Base-by-base conservation (phyloP, 352 stramenopile genomes). In the Peronospora belbahrii region DNA sequence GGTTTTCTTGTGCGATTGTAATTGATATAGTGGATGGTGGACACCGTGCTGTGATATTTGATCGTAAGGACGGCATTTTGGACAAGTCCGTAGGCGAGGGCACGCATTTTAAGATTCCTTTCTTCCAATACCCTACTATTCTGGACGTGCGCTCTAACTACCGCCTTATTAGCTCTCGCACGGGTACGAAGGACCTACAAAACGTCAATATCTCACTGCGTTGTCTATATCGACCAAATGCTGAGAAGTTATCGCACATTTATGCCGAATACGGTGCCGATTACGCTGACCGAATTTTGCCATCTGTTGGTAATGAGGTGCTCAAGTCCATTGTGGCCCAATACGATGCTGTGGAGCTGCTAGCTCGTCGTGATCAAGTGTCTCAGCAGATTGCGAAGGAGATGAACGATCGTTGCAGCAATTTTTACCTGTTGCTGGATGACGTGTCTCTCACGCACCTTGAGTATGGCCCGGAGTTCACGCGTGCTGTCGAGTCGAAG, bases 361-460 rank as follows among this genome's bases (percentile, higher is more conserved):
- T 99, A 28, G 98, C 94, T 44, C 97, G 98, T 67, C 95, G 97
- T 85, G 95, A 97, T 46, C 91, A 98, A 69, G 96, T 99, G 34
- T 98, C 89, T 31, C 56, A 73, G 53, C 85, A 97, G 62, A 99
- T 99, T 59, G 94, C 95, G 54, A 75, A 89, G 36, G 94, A 97
- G 68, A 85, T 99, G 48, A 95, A 94, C 49, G 89, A 97, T 58
- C 88, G 97, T 44, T 97, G 95, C 23, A 81, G 83, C 48, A 83
- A 97, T 51, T 99, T 99, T 72, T 92, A 98, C 83, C 70, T 99
- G 39, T 92, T 94, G 34, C 82, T 99, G 54, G 97, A 99, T 62
- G 97, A 99, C 66, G 97, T 99, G 54, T 97, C 96, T 38, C 99
- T 99, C 67, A 99, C 97, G 41, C 96, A 99, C 74, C 84, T 99